Percentiles rank a stretch among this genome's conserved stretches.
Evolutionary conservation across 176 grass and related monocot species (phyloP).

Genomic region (Zea luxurians): DNA sequence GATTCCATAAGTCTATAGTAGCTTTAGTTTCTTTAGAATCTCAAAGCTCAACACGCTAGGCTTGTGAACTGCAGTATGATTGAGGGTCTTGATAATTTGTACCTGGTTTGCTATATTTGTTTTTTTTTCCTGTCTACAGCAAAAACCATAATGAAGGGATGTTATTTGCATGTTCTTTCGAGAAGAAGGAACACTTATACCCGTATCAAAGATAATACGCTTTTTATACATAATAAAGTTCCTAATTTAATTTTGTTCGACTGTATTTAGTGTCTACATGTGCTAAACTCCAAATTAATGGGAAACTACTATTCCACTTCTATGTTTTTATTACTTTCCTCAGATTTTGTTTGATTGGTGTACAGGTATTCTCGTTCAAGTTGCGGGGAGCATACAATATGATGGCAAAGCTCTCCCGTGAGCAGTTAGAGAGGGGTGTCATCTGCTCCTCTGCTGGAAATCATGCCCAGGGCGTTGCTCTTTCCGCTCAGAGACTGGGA

Average conservation of each 20-base stretch:
- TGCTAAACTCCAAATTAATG: not conserved
- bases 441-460: conserved; percentile 99
- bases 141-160: not conserved
- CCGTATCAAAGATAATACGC: not conserved
- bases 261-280: not conserved
- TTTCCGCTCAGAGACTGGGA: conserved; percentile 72
- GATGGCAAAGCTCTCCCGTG: conserved; percentile 84
- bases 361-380: conserved; percentile 97
- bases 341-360: conserved; percentile 24
- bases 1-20: not conserved
- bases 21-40: conserved; percentile 5
- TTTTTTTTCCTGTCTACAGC: not conserved
- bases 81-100: not conserved
- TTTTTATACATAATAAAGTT: not conserved
- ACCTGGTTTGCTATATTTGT: not conserved
- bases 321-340: not conserved
- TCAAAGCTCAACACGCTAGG: not conserved
- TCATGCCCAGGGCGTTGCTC: conserved; percentile 97
- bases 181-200: not conserved
- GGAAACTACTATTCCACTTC: not conserved
- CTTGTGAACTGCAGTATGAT: not conserved
- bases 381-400: conserved; percentile 98
- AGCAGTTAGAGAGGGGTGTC: conserved; percentile 83
- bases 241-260: conserved; percentile 1
- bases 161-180: not conserved